Conservation (phyloP, 2,329 filamentous ascomycete genomes). For the Phyllosticta citrichinensis region DNA sequence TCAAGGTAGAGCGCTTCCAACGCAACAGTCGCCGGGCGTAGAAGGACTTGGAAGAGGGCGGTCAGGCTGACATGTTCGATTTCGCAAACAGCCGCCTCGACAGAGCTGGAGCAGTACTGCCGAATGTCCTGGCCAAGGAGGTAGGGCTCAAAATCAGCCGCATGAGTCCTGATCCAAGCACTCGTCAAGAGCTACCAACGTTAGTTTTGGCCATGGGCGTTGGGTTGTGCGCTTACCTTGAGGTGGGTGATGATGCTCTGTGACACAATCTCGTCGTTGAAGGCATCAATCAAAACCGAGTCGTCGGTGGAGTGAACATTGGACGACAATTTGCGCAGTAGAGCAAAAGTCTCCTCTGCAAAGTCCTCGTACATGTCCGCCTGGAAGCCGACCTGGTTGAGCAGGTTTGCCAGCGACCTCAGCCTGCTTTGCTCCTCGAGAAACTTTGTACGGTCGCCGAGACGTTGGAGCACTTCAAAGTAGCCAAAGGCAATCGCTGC, state of each 20-base stretch:
- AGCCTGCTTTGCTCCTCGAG: constrained; percentile 64
- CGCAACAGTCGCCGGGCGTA: constrained; percentile 67
- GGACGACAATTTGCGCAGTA: constrained; percentile 52
- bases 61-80: constrained; percentile 85
- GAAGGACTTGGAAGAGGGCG: constrained; percentile 65
- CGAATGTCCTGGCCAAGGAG: constrained; percentile 49
- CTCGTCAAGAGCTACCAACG: constrained; percentile 61
- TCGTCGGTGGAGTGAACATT: constrained; percentile 47
- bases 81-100: constrained; percentile 69
- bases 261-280: constrained; percentile 62
- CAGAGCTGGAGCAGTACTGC: constrained; percentile 57
- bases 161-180: constrained; percentile 71
- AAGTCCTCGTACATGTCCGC: constrained; percentile 72
- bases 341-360: constrained; percentile 59
- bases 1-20: constrained; percentile 90
- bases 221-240: constrained; percentile 35
- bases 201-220: constrained; percentile 10
- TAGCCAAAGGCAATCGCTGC: constrained; percentile 86
- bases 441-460: constrained; percentile 54
- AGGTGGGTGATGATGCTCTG: constrained; percentile 78
- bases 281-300: constrained; percentile 50
- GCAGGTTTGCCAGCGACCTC: constrained; percentile 57
- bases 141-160: constrained; percentile 61
- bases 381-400: constrained; percentile 59
- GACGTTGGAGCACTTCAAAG: constrained; percentile 71